Evolutionary conservation across 2,329 filamentous ascomycete species (phyloP).

Genomic region (Xylariaceae sp.): DNA sequence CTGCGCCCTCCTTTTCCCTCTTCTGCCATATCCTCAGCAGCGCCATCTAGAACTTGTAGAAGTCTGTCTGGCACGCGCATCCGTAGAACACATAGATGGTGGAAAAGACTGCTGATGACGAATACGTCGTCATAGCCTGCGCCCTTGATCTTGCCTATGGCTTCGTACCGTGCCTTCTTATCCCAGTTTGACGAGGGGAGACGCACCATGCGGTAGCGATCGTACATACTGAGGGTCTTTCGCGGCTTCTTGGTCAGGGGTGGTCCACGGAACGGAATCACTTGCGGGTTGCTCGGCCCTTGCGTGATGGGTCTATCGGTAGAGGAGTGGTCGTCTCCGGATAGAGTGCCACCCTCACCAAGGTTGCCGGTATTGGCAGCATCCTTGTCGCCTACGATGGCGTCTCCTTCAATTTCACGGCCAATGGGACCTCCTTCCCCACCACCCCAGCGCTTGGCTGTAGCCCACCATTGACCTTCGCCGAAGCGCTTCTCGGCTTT

Average conservation of each 20-base stretch:
- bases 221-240: conserved; percentile 65
- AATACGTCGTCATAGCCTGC: conserved; percentile 66
- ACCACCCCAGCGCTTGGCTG: conserved; percentile 67
- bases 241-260: conserved; percentile 56
- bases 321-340: conserved; percentile 1
- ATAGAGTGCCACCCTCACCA: background rate
- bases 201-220: conserved; percentile 68
- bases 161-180: conserved; percentile 61
- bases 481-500: conserved; percentile 63
- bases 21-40: conserved; percentile 33
- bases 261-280: conserved; percentile 38
- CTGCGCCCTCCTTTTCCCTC: conserved; percentile 40
- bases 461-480: conserved; percentile 67
- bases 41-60: conserved; percentile 60
- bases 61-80: conserved; percentile 63
- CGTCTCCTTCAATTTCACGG: conserved; percentile 61
- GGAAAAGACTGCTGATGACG: conserved; percentile 66
- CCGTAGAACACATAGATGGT: conserved; percentile 65
- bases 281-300: conserved; percentile 9
- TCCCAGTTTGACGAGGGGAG: conserved; percentile 67
- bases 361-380: conserved; percentile 6
- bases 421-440: conserved; percentile 68
- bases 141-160: conserved; percentile 59
- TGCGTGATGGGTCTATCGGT: background rate
- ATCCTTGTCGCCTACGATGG: conserved; percentile 55